Evolutionary conservation across 176 grass and related monocot species (phyloP).

Genomic region (Lolium rigidum): DNA sequence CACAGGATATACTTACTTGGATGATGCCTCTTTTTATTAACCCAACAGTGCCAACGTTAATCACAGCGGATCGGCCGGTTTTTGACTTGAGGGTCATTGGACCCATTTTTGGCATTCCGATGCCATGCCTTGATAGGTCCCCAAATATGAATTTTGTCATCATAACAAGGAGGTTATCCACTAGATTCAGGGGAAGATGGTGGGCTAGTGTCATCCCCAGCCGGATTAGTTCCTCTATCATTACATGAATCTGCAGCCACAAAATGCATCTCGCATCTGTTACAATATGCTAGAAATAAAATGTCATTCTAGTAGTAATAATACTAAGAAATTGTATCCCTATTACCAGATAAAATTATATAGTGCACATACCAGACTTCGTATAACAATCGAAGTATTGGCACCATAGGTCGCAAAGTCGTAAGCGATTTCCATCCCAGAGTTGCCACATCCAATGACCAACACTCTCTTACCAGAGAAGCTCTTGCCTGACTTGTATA

Average conservation of each 20-base stretch:
- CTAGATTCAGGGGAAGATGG: too few species aligned
- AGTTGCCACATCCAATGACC: background rate
- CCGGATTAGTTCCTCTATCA: slow-evolving; percentile 23
- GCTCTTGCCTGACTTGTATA: background rate
- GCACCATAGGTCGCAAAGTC: slow-evolving; percentile 19
- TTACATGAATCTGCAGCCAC: slow-evolving; percentile 27
- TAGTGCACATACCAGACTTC: slow-evolving; percentile 34
- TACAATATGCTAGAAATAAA: background rate
- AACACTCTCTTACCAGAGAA: background rate
- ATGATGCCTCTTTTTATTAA: too few species aligned
- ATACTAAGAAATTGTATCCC: background rate
- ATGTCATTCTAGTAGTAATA: background rate
- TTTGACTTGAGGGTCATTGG: too few species aligned
- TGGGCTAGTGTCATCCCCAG: too few species aligned
- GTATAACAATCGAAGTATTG: slow-evolving; percentile 35
- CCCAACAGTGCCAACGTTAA: too few species aligned
- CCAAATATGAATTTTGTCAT: too few species aligned
- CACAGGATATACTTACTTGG: too few species aligned
- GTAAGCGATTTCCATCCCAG: background rate
- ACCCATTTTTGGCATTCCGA: too few species aligned
- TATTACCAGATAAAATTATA: background rate
- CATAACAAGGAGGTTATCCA: too few species aligned
- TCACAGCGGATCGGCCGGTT: too few species aligned
- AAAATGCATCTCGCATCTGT: background rate
- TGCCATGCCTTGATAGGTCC: too few species aligned